Base-by-base conservation (phyloP, 129 eudicot species). In the Logfia minima region DNA sequence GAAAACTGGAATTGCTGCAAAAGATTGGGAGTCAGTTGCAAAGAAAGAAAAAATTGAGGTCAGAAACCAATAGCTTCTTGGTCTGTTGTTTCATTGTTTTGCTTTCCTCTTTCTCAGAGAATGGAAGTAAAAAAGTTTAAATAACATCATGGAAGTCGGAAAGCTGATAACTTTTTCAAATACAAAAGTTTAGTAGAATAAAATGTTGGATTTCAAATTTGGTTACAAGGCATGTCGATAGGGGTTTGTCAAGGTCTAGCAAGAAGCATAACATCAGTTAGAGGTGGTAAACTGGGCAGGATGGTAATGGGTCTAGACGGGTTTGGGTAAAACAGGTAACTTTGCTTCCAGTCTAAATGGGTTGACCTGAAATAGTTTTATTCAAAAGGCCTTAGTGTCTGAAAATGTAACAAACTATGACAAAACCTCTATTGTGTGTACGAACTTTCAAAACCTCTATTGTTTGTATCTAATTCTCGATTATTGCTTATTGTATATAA, bases 21-120 rank as follows among this genome's bases (percentile, higher is more conserved):
- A 88, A 82, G 98, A 92, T 83, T 92, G 98, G 94, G 98, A 92
- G 18, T 88, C 98, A 0, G 90, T 90, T 81, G 98, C 98, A n/a
- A 93, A 84, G 66, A 90, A 84, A 80, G 97, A 93, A 82, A 88
- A 90, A 79, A 87, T 90, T 76, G 98, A 93, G 95, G 98, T 93
- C 65, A 55, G 85, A 19, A 18, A 53, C 45, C 28, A 18, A 32
- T 31, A 65, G n/a, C 58, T 19, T 61, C 53, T 22, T 60, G 21
- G 26, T 53, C 35, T 77, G n/a, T 55, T 78, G 70, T 34, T 26
- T 24, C 22, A 41, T 48, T 32, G 11, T 10, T 45, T 29, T 3
- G 22, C 37, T 24, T 21, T 22, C 29, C 45, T 58, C 48, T 72
- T 29, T 79, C 34, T 51, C 28, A 18, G 53, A 73, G 55, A 14